phyloP scores from a whole-genome alignment of 1,139 yeast species.

The Kodamaea anthophila region DNA sequence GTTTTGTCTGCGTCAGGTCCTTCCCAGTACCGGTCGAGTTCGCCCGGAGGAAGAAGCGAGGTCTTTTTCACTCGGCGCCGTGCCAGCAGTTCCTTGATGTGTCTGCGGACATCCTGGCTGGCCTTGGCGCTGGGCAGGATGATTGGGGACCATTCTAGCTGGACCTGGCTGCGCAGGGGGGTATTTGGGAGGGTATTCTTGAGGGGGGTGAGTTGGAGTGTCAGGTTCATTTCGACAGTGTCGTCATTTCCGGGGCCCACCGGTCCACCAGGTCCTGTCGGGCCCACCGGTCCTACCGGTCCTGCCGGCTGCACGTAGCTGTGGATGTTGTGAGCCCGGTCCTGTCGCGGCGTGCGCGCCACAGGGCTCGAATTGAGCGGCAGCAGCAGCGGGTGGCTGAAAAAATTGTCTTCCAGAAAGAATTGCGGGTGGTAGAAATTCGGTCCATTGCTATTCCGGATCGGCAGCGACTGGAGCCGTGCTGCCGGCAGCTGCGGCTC shows the following conservation, averaged over 20 bases:
- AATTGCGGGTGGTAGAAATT: constrained; percentile 37
- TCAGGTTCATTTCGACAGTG: constrained; percentile 35
- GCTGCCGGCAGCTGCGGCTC: constrained; percentile 36
- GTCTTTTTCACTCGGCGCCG: constrained; percentile 48
- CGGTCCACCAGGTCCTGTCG: no score
- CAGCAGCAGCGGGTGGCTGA: constrained; percentile 3
- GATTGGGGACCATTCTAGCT: constrained; percentile 52
- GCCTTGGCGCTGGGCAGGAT: constrained; percentile 41
- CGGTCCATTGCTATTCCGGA: constrained; percentile 4
- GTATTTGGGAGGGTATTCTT: constrained; percentile 30
- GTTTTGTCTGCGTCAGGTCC: constrained; percentile 70
- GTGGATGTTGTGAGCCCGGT: no score
- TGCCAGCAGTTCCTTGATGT: constrained; percentile 34
- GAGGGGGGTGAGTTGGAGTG: constrained; percentile 39
- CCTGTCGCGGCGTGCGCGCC: constrained; percentile 31
- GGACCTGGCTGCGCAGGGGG: constrained; percentile 31
- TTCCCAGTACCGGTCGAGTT: constrained; percentile 73
- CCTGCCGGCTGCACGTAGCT: constrained; percentile 23
- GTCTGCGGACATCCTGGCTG: constrained; percentile 30
- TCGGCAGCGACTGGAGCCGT: constrained; percentile 16
- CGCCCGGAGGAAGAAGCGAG: constrained; percentile 84
- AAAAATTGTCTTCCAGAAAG: constrained; percentile 25
- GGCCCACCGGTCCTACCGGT: constrained; percentile 26
- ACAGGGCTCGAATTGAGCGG: constrained; percentile 25
- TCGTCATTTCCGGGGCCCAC: constrained; percentile 23